Conservation (phyloP, 129 eudicot genomes). For the Heracleum sosnowskyi region DNA sequence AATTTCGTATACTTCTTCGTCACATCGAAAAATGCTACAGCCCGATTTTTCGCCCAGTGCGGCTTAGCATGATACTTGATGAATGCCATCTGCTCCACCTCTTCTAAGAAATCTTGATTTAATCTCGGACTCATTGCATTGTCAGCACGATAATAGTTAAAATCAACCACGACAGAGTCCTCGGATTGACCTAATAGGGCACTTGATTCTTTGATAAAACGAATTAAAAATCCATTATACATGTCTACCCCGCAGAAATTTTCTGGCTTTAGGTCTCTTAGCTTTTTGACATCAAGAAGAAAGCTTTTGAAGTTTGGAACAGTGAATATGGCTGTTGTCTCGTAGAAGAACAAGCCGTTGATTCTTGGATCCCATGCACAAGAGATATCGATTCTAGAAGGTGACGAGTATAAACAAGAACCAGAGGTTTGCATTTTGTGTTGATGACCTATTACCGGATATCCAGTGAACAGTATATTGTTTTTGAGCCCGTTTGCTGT, state of each 20-base stretch:
- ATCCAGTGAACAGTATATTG: slow-evolving; percentile 57
- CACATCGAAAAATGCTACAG: slow-evolving; percentile 47
- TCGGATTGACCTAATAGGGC: slow-evolving; percentile 60
- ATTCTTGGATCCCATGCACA: slow-evolving; percentile 95
- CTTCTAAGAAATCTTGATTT: slow-evolving; percentile 69
- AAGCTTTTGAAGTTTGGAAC: slow-evolving; percentile 38
- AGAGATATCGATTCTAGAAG: slow-evolving; percentile 22
- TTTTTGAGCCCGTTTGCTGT: slow-evolving; percentile 71
- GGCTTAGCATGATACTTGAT: slow-evolving; percentile 71
- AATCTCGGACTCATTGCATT: slow-evolving; percentile 45
- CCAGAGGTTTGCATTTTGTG: slow-evolving; percentile 80
- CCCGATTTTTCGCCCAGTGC: slow-evolving; percentile 90
- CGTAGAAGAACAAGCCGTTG: slow-evolving; percentile 61
- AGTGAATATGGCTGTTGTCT: slow-evolving; percentile 58
- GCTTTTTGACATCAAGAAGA: slow-evolving; percentile 44
- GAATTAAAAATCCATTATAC: slow-evolving; percentile 69
- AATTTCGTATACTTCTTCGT: slow-evolving; percentile 35
- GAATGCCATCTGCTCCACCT: slow-evolving; percentile 85
- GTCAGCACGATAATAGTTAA: slow-evolving; percentile 65
- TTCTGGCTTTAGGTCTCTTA: slow-evolving; percentile 51
- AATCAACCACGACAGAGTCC: slow-evolving; percentile 74
- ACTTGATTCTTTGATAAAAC: slow-evolving; percentile 51
- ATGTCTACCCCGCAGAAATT: slow-evolving; percentile 70
- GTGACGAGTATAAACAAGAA: slow-evolving; percentile 65
- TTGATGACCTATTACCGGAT: slow-evolving; percentile 74